These are phyloP conservation scores for Neckera pumila DNA, from an alignment of 225 moss, liverwort and hornwort species.

Conservation along the genomic window DNA sequence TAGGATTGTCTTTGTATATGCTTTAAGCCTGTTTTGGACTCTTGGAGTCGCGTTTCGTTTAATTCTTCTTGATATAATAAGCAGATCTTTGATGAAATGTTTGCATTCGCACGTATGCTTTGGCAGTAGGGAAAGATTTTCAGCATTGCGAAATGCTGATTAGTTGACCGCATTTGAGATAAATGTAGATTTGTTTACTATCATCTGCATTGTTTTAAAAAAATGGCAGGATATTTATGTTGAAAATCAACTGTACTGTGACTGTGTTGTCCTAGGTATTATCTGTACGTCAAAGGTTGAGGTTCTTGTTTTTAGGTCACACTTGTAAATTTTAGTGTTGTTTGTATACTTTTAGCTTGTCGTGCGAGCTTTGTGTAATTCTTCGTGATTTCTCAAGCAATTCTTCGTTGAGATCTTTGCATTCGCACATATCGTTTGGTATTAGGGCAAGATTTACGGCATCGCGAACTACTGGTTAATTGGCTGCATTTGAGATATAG, in stretches of 20 bases:
- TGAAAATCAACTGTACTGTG: background rate
- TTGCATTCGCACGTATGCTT: background rate
- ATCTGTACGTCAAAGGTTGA: background rate
- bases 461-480: background rate
- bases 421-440: background rate
- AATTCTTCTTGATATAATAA: background rate
- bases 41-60: background rate
- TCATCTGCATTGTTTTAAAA: background rate
- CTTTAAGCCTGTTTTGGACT: background rate
- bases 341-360: background rate
- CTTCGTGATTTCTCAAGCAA: background rate
- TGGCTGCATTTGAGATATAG: background rate
- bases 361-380: background rate
- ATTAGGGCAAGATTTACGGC: background rate
- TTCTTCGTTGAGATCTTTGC: background rate
- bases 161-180: background rate
- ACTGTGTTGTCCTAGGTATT: background rate
- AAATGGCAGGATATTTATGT: background rate
- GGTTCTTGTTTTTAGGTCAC: conserved; percentile 4
- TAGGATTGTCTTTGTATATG: background rate
- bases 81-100: background rate
- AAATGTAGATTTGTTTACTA: background rate
- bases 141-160: background rate
- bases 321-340: background rate
- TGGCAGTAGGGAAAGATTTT: background rate